Percentiles rank a stretch among this genome's conserved stretches.
Conservation (phyloP, 164 flowering plant species). For the Chimonanthus praecox region DNA sequence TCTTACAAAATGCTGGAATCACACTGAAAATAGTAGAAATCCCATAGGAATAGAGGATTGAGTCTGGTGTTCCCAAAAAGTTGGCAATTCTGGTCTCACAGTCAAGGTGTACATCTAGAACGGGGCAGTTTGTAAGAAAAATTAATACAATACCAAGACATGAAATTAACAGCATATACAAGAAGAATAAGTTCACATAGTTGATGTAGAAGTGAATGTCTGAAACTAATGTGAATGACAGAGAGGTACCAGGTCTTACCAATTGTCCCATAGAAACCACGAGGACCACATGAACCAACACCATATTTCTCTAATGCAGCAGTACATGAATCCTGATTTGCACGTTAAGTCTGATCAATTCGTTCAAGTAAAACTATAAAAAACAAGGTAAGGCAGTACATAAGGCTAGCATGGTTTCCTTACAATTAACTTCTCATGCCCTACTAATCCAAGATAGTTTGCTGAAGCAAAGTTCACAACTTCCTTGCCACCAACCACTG, state of each 20-base stretch:
- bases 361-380: neutral
- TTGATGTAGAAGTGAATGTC: neutral
- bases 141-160: slow-evolving; percentile 8
- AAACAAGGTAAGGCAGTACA: slow-evolving; percentile 1
- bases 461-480: slow-evolving; percentile 94
- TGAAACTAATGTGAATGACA: neutral
- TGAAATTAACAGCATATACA: neutral
- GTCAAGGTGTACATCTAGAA: slow-evolving; percentile 92
- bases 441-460: slow-evolving; percentile 91
- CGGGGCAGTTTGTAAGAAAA: slow-evolving; percentile 12
- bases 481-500: slow-evolving; percentile 71
- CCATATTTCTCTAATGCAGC: slow-evolving; percentile 92
- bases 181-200: neutral
- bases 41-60: slow-evolving; percentile 93
- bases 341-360: slow-evolving; percentile 3
- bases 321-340: slow-evolving; percentile 77
- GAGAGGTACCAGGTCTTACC: slow-evolving; percentile 36
- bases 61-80: slow-evolving; percentile 93
- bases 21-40: slow-evolving; percentile 96
- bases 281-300: slow-evolving; percentile 99
- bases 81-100: slow-evolving; percentile 92
- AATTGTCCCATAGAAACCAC: slow-evolving; percentile 98
- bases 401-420: slow-evolving; percentile 12
- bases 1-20: slow-evolving; percentile 92
- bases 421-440: slow-evolving; percentile 72